Conservation (phyloP, 148 eudicot species). For the Camellia sinensis region DNA sequence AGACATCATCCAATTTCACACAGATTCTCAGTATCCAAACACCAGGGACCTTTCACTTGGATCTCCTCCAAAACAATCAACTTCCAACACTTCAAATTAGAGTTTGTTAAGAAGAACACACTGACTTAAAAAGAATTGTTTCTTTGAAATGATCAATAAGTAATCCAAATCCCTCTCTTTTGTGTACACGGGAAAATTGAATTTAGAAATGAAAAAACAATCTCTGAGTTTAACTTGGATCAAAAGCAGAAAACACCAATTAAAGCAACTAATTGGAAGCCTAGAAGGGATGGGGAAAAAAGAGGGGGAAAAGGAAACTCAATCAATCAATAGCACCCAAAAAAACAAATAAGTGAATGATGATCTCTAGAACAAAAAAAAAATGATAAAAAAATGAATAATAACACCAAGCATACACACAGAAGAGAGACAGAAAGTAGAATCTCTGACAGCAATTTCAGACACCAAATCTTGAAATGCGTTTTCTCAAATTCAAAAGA, state of each 20-base stretch:
- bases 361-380: not conserved
- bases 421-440: conserved; percentile 8
- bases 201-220: conserved; percentile 11
- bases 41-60: conserved; percentile 15
- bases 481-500: not conserved
- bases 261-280: not conserved
- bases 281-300: not conserved
- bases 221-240: not conserved
- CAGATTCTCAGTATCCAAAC: conserved; percentile 9
- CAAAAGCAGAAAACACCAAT: not conserved
- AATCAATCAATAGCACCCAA: not conserved
- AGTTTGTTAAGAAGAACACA: not conserved
- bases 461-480: conserved; percentile 8
- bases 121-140: conserved; percentile 7
- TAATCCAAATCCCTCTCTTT: not conserved
- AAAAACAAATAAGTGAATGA: not conserved
- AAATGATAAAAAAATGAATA: not conserved
- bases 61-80: not conserved
- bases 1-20: conserved; percentile 36
- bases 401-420: not conserved
- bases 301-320: not conserved
- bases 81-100: not conserved
- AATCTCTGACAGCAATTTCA: conserved; percentile 23
- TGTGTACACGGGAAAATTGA: conserved; percentile 12
- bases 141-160: conserved; percentile 14